phyloP scores from a whole-genome alignment of 1,284 basidiomycete species.

The Abortiporus biennis region DNA sequence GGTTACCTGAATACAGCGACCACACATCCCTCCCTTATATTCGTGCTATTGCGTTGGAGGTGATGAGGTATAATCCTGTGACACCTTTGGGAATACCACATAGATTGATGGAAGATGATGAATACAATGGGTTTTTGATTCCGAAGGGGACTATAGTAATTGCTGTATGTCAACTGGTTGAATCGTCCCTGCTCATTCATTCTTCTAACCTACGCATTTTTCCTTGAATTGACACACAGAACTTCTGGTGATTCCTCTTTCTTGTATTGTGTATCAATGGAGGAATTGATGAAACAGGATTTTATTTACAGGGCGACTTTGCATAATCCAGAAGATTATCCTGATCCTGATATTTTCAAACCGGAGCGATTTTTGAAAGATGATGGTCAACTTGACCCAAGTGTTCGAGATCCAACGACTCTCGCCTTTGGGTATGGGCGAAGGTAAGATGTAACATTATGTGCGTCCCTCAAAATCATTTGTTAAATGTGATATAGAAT shows the following conservation, averaged over 20 bases:
- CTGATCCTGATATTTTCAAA: background rate
- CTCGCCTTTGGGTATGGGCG: constrained; percentile 1
- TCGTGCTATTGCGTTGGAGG: constrained; percentile 11
- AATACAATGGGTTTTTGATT: constrained; percentile 6
- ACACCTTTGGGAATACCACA: constrained; percentile 5
- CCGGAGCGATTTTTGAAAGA: background rate
- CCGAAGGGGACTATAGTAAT: constrained; percentile 4
- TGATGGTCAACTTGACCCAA: background rate
- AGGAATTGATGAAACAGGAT: background rate
- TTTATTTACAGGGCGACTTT: background rate
- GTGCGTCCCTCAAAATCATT: too few relatives aligned
- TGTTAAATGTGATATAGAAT: too few relatives aligned
- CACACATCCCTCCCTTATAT: constrained; percentile 2
- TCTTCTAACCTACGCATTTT: background rate
- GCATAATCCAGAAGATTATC: constrained; percentile 1
- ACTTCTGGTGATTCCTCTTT: background rate
- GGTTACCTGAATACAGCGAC: constrained; percentile 3
- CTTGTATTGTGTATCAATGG: background rate
- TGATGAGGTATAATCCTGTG: constrained; percentile 2
- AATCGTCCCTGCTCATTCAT: background rate
- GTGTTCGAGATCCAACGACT: background rate
- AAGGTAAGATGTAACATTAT: too few relatives aligned
- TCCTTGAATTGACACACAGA: background rate
- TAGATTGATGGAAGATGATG: constrained; percentile 2
- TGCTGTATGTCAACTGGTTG: background rate